These are phyloP conservation scores for Glycine soja DNA, from an alignment of 306 rosid species.

Conservation along the genomic window DNA sequence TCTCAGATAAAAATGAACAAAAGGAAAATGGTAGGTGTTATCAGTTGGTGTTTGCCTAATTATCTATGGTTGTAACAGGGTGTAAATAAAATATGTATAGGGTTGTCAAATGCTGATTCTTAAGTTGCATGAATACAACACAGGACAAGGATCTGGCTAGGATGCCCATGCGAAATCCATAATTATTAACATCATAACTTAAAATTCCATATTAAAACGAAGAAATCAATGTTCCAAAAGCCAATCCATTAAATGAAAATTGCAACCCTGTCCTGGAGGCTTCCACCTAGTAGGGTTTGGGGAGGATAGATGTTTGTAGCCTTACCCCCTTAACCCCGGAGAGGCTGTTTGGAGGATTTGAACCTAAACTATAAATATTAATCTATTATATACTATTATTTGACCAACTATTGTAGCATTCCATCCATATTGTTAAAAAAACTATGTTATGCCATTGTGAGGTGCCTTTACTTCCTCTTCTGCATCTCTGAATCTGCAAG, in stretches of 20 bases:
- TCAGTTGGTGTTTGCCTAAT: neutral
- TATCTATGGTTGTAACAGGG: too few species aligned
- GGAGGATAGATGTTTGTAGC: too few species aligned
- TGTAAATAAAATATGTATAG: too few species aligned
- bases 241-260: neutral
- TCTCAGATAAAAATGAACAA: too few species aligned
- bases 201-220: neutral
- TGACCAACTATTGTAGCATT: too few species aligned
- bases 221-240: constrained; percentile 19
- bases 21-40: neutral
- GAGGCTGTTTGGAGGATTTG: too few species aligned
- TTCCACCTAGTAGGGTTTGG: neutral
- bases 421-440: too few species aligned
- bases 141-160: neutral
- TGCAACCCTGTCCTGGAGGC: neutral
- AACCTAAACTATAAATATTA: too few species aligned
- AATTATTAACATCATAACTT: constrained; percentile 1
- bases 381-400: too few species aligned
- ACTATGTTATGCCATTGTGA: neutral
- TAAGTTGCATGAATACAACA: neutral
- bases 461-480: neutral
- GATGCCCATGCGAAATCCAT: neutral
- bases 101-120: too few species aligned
- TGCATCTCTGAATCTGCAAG: neutral
- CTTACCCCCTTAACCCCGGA: too few species aligned